Conservation (phyloP, 2,329 filamentous ascomycete genomes). For the Botrytis tulipae region DNA sequence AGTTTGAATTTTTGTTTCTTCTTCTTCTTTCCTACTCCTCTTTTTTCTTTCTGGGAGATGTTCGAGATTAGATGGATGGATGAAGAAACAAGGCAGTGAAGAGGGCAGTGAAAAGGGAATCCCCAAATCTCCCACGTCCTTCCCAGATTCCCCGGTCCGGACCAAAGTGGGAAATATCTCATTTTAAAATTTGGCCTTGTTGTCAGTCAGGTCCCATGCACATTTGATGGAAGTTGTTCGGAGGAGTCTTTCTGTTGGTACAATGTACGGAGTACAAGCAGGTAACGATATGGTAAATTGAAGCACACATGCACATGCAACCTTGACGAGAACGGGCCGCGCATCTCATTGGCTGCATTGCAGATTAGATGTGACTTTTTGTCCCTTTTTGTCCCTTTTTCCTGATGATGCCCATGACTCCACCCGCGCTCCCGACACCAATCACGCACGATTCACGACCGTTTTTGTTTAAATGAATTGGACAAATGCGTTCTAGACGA, state of each 20-base stretch:
- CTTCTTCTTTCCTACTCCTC: background rate
- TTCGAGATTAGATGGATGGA: background rate
- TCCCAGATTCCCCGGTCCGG: background rate
- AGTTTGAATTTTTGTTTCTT: background rate
- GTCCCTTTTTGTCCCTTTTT: background rate
- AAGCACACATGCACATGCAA: background rate
- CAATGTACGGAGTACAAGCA: too few species aligned
- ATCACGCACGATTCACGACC: background rate
- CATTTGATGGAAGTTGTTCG: background rate
- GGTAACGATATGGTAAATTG: background rate
- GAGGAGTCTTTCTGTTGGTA: background rate
- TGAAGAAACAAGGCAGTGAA: background rate
- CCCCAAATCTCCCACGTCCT: background rate
- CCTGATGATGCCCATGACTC: background rate
- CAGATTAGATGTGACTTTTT: background rate
- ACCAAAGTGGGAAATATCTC: constrained; percentile 14
- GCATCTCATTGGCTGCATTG: background rate
- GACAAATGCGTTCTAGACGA: constrained; percentile 5
- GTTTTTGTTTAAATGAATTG: constrained; percentile 1
- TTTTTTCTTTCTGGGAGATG: background rate
- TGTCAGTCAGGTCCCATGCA: constrained; percentile 8
- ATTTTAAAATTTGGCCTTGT: constrained; percentile 14
- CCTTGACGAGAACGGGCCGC: background rate
- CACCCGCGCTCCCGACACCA: background rate
- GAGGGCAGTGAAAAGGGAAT: background rate